Base-by-base conservation (phyloP, 768 basidiomycete species). In the Mycena belliarum region DNA sequence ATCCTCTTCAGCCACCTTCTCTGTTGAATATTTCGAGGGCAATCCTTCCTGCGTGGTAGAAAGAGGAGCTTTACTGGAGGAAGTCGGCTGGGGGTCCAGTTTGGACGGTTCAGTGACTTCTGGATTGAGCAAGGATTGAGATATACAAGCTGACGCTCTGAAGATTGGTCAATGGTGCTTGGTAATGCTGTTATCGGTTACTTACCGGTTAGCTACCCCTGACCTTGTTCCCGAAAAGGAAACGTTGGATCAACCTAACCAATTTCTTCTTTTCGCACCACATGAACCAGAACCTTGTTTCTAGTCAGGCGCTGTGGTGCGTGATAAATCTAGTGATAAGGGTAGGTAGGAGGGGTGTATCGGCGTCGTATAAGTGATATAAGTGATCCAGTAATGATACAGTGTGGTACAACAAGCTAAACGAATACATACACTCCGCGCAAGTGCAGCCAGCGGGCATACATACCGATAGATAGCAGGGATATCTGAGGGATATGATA, bases 371-470 rank as follows among this genome's bases (percentile, higher is more conserved):
- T 41, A 59, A n/a, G n/a, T n/a, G n/a, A 49, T 45, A 54, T 33
- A 49, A 18, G 52, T 49, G 44, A 44, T 59, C 41, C 43, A 18
- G 52, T 49, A 49, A 44, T 59, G 29, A 60, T 60, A 60, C 59
- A 60, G 44, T 54, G 44, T 54, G 45, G 33, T 60, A 60, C 59
- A 60, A 55, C 59, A 60, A n/a, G n/a, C n/a, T n/a, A n/a, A n/a
- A 33, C 33, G n/a, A 54, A 48, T 7, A 47, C 49, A 58, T 58
- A 48, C 37, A 47, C 5, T 46, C 37, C 44, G 50, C 44, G 38
- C 9, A 46, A 20, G 23, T 21, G 50, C 0, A 32, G 33, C 42
- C 51, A 3, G 38, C 46, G 28, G 47, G 16, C 23, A 58, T 51
- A 57, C 35, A 51, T 43, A 44, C 15, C 24, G 43, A 51, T 43